These are phyloP conservation scores for Phlebopus sp. DNA, from an alignment of 1,284 basidiomycete species.

Conservation along the genomic window DNA sequence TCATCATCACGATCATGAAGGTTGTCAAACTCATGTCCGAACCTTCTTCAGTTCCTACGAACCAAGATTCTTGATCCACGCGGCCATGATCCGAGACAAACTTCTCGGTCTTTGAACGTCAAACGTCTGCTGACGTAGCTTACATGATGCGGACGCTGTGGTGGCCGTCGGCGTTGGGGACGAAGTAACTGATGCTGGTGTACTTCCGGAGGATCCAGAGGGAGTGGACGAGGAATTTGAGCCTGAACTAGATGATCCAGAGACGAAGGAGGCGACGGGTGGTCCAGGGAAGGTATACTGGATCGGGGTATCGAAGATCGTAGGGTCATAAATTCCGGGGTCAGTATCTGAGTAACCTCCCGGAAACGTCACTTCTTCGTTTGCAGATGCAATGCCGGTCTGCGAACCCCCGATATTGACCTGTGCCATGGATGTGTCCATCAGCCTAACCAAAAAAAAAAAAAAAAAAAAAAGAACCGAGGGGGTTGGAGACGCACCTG, in stretches of 20 bases:
- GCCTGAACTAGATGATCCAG: conserved; percentile 9
- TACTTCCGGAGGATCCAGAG: conserved; percentile 55
- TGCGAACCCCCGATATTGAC: conserved; percentile 52
- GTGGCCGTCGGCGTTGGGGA: conserved; percentile 9
- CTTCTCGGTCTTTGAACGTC: conserved; percentile 17
- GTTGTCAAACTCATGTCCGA: background rate
- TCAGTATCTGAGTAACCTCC: conserved; percentile 64
- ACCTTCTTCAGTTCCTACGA: conserved; percentile 1
- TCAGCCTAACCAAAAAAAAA: background rate
- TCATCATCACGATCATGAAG: too few relatives aligned
- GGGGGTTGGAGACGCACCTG: too few relatives aligned
- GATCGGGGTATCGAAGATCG: conserved; percentile 33
- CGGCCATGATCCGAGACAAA: conserved; percentile 16
- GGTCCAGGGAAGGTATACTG: conserved; percentile 54
- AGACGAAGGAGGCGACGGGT: conserved; percentile 42
- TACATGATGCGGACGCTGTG: conserved; percentile 10
- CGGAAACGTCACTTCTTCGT: conserved; percentile 59
- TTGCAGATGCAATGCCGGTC: conserved; percentile 40
- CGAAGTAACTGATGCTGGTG: conserved; percentile 5
- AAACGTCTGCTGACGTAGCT: conserved; percentile 23
- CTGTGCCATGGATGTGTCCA: conserved; percentile 32
- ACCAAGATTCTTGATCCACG: conserved; percentile 25
- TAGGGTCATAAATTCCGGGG: conserved; percentile 56
- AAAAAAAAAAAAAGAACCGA: too few relatives aligned
- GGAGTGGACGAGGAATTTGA: conserved; percentile 33